Evolutionary conservation across 2,329 filamentous ascomycete genomes (phyloP), one percentile per base, ranked within the genome.

Genomic region (Pseudogymnoascus sp.): DNA sequence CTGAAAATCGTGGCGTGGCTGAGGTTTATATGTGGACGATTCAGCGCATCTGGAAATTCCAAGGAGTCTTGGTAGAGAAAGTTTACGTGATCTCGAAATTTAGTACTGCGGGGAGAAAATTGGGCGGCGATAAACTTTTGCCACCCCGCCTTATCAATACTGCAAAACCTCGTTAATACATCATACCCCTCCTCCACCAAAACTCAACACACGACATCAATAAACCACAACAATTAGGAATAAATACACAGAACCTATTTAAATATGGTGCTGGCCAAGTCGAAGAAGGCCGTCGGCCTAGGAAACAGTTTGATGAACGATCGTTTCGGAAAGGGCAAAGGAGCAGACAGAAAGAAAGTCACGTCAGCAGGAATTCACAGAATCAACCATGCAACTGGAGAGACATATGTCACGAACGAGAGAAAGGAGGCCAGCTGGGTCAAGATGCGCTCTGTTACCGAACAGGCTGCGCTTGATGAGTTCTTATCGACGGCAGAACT

Each of bases 261-360:
- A 63, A 72, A 64, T 41, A 90, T 90, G 87, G 85, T 87, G 69
- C 77, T 89, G 70, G 86, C 94, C 75, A 99, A 97, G 78, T 96
- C 91, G 67, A 97, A 97, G 76, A 96, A 92, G 76, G 83, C 86
- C 70, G 91, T 97, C 70, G 94, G 94, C 74, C 86, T 99, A 77
- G 94, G 94, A 74, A 97, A 97, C 78, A 86, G 89, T 77, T 84
- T 99, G 73, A 99, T 99, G 94, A 97, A 97, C 74, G 94, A 97
- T 77, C 89, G 93, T 62, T 97, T 97, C 75, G 91, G 92, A 71
- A 96, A 94, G 77, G 90, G 90, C 70, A 97, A 95, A 75, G 90
- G 91, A 66, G 73, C 81, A 59, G 89, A 92, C 74, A 87, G 91
- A 73, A 93, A 91, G 76, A 89, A 88, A 72, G 83, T 79, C 67